phyloP scores from a whole-genome alignment of 805 yeast species.

The Grigorovia jiainica region DNA sequence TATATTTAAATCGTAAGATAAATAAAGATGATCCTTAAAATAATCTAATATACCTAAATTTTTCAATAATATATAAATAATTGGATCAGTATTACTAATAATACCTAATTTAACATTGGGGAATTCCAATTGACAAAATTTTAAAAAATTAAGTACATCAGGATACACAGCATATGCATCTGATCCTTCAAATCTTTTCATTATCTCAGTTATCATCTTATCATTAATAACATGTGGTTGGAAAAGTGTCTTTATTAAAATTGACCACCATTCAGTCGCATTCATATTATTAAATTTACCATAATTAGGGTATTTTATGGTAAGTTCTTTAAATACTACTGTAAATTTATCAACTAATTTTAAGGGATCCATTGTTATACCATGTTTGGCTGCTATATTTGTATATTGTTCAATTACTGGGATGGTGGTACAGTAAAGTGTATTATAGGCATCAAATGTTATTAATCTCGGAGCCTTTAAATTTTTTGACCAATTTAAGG shows the following conservation, averaged over 20 bases:
- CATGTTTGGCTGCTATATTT: slow-evolving; percentile 37
- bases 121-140: slow-evolving; percentile 21
- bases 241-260: slow-evolving; percentile 38
- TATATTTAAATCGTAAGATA: slow-evolving; percentile 49
- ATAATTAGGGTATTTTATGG: slow-evolving; percentile 45
- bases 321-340: slow-evolving; percentile 29
- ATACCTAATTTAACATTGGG: slow-evolving; percentile 35
- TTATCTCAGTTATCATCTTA: slow-evolving; percentile 36
- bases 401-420: slow-evolving; percentile 49
- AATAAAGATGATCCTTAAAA: slow-evolving; percentile 34
- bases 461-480: slow-evolving; percentile 35
- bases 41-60: slow-evolving; percentile 37
- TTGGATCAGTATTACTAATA: slow-evolving; percentile 54
- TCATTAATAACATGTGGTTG: slow-evolving; percentile 26
- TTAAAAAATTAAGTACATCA: slow-evolving; percentile 43
- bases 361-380: slow-evolving; percentile 27
- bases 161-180: slow-evolving; percentile 45
- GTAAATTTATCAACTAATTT: slow-evolving; percentile 24
- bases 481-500: background rate
- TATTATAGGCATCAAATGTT: slow-evolving; percentile 62
- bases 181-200: slow-evolving; percentile 38
- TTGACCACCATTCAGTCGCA: slow-evolving; percentile 49
- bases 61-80: slow-evolving; percentile 37
- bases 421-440: slow-evolving; percentile 47
- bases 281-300: slow-evolving; percentile 37